Percentiles rank a stretch among this genome's conserved stretches.
phyloP scores from a whole-genome alignment of 345 rosid species.

The Bruguiera gymnorhiza region DNA sequence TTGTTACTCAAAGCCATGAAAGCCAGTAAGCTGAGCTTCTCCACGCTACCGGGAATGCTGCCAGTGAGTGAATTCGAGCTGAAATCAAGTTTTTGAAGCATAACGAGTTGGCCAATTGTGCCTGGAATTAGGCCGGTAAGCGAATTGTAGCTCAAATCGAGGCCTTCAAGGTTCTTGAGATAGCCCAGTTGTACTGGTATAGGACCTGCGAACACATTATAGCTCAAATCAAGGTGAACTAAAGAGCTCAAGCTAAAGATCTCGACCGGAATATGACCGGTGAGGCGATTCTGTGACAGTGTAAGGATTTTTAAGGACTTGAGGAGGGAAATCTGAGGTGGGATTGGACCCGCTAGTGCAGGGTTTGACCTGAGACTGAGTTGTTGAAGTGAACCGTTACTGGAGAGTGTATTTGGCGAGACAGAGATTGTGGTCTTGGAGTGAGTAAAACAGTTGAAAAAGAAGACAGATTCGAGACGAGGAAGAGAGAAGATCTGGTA shows the following conservation, averaged over 20 bases:
- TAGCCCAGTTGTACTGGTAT: conserved; percentile 62
- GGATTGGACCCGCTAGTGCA: conserved; percentile 68
- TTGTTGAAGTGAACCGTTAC: conserved; percentile 66
- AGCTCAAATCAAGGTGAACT: conserved; percentile 76
- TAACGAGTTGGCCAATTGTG: conserved; percentile 54
- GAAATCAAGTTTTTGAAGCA: conserved; percentile 83
- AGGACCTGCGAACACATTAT: conserved; percentile 54
- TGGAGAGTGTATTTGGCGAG: conserved; percentile 27
- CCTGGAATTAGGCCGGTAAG: conserved; percentile 55
- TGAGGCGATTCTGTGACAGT: conserved; percentile 67
- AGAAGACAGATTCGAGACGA: conserved; percentile 62
- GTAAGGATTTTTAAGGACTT: conserved; percentile 67
- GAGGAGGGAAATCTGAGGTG: conserved; percentile 57
- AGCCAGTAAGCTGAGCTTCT: conserved; percentile 46
- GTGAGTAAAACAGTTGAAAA: conserved; percentile 70
- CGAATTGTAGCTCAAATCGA: conserved; percentile 77
- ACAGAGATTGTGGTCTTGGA: conserved; percentile 49
- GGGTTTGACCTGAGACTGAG: conserved; percentile 84
- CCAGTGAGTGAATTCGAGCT: conserved; percentile 69
- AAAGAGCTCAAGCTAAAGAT: conserved; percentile 44
- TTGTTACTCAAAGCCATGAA: conserved; percentile 82
- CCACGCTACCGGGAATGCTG: conserved; percentile 51
- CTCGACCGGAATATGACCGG: conserved; percentile 51
- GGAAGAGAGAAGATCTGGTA: conserved; percentile 58
- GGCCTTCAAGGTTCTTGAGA: conserved; percentile 56